Evolutionary conservation across 2,329 filamentous ascomycete genomes (phyloP).

Genomic region (Fusarium pseudograminearum): DNA sequence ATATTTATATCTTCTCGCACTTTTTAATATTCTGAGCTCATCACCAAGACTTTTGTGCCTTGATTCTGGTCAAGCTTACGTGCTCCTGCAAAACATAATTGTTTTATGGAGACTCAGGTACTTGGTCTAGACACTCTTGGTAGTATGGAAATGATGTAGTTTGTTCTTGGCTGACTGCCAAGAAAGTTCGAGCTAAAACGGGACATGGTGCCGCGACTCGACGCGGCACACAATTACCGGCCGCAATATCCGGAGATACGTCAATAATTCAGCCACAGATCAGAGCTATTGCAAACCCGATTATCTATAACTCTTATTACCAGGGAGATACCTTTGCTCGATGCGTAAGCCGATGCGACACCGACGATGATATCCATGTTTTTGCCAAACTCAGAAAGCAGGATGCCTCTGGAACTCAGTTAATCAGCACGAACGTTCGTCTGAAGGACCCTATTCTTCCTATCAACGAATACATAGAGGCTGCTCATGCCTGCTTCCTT

Average conservation of each 20-base stretch:
- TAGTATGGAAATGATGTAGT: neutral
- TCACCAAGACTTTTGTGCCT: slow-evolving; percentile 1
- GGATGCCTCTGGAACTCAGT: too few relatives aligned
- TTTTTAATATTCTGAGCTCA: neutral
- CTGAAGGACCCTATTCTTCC: too few relatives aligned
- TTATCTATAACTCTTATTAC: too few relatives aligned
- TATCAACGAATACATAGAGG: too few relatives aligned
- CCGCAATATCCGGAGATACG: slow-evolving; percentile 16
- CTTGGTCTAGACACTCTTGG: neutral
- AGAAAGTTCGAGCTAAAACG: slow-evolving; percentile 9
- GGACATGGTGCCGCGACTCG: slow-evolving; percentile 15
- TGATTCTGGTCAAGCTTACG: slow-evolving; percentile 9
- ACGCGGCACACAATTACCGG: slow-evolving; percentile 27
- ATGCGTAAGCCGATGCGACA: too few relatives aligned
- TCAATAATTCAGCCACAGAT: neutral
- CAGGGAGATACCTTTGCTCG: too few relatives aligned
- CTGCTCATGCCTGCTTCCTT: too few relatives aligned
- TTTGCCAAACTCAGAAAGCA: too few relatives aligned
- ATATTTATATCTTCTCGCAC: neutral
- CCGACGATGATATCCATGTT: too few relatives aligned
- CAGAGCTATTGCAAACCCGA: neutral
- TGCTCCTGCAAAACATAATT: neutral
- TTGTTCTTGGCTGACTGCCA: neutral
- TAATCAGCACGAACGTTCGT: too few relatives aligned
- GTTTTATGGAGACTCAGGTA: neutral